Conservation (phyloP, 129 eudicot species). For the Sambucus nigra region DNA sequence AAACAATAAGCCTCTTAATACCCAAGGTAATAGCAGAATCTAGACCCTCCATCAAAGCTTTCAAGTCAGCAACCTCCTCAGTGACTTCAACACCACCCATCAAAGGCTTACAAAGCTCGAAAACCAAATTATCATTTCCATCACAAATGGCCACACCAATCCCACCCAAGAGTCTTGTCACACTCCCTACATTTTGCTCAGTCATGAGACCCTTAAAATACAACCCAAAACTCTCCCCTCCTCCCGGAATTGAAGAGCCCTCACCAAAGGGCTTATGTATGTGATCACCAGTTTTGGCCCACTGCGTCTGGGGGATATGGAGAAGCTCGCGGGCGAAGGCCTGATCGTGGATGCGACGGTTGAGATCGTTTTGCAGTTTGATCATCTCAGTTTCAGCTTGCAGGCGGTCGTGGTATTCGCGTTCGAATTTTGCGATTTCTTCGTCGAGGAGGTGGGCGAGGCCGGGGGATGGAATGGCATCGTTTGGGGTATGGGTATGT, state of each 20-base stretch:
- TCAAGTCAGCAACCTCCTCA: conserved; percentile 25
- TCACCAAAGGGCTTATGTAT: conserved; percentile 35
- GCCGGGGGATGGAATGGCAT: conserved; percentile 12
- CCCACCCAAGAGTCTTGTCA: conserved; percentile 27
- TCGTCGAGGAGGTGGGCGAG: conserved; percentile 23
- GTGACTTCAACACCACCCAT: conserved; percentile 13
- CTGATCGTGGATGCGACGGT: conserved; percentile 58
- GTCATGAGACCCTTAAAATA: conserved; percentile 49
- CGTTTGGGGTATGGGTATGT: conserved; percentile 9
- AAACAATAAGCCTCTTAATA: conserved; percentile 33
- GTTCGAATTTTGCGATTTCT: conserved; percentile 39
- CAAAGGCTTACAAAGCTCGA: conserved; percentile 36
- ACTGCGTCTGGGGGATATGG: conserved; percentile 39
- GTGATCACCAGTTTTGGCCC: conserved; percentile 39
- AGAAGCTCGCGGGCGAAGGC: conserved; percentile 41
- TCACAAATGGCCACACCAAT: conserved; percentile 51
- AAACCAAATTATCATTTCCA: conserved; percentile 22
- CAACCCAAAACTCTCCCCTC: conserved; percentile 31
- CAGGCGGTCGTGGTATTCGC: conserved; percentile 23
- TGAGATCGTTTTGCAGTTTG: conserved; percentile 23
- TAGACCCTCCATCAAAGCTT: conserved; percentile 61
- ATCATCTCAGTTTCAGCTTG: conserved; percentile 19
- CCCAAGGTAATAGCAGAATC: conserved; percentile 42
- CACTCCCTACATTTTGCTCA: conserved; percentile 14
- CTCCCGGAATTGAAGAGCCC: conserved; percentile 13